Percentiles rank a stretch among this genome's conserved stretches.
phyloP scores from a whole-genome alignment of 148 eudicot genomes.

The Persicaria tinctoria region DNA sequence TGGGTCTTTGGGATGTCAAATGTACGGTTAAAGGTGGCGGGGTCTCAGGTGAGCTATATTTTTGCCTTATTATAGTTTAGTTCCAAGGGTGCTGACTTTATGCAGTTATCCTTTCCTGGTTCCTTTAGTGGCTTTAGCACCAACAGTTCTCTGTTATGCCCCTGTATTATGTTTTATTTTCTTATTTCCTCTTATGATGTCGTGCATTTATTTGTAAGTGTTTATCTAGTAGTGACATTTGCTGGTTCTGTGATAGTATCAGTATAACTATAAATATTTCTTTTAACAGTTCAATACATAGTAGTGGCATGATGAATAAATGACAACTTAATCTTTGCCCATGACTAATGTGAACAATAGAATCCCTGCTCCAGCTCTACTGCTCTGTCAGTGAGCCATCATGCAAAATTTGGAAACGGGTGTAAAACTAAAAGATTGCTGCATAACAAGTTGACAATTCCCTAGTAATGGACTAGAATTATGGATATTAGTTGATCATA shows the following conservation, averaged over 20 bases:
- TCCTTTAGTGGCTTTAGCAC: neutral
- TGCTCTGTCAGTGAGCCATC: neutral
- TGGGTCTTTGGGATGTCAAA: conserved; percentile 80
- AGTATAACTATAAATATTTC: neutral
- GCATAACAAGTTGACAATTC: neutral
- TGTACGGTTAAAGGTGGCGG: conserved; percentile 99
- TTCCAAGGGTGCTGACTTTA: neutral
- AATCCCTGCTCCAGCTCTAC: neutral
- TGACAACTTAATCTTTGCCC: neutral
- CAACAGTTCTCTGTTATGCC: neutral
- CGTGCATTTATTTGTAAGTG: neutral
- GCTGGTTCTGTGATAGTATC: neutral
- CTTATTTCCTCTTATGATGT: neutral
- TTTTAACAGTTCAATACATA: too few species aligned
- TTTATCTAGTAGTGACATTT: neutral
- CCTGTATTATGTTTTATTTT: neutral
- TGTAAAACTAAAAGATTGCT: too few species aligned
- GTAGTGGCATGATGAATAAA: neutral
- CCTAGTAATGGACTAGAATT: neutral
- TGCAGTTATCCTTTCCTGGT: neutral
- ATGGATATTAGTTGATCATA: neutral
- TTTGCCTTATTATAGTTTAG: neutral
- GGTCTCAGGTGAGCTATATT: conserved; percentile 47
- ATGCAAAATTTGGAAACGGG: too few species aligned
- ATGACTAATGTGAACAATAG: neutral